A percentile compares a stretch with the other conserved stretches of the same genome.
Conservation (phyloP, 768 basidiomycete species). For the Amanita thiersii region DNA sequence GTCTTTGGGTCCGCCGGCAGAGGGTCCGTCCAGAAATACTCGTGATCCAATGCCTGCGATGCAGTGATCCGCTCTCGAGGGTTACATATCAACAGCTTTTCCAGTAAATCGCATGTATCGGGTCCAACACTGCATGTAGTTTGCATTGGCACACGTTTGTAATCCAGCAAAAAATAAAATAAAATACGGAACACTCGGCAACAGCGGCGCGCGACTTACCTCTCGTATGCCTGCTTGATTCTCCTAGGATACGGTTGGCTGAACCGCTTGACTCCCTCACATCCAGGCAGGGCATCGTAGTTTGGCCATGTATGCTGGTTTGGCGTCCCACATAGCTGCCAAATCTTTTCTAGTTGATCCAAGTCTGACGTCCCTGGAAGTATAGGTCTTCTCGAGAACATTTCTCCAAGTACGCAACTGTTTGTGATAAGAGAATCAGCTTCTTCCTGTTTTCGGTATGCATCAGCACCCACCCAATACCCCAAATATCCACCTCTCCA, state of each 20-base stretch:
- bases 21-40: slow-evolving; percentile 92
- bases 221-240: slow-evolving; percentile 49
- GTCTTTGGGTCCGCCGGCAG: slow-evolving; percentile 78
- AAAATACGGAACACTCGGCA: too few relatives aligned
- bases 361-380: slow-evolving; percentile 82
- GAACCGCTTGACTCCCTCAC: slow-evolving; percentile 71
- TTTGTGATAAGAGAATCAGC: neutral
- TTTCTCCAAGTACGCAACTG: slow-evolving; percentile 95
- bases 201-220: slow-evolving; percentile 32
- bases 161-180: slow-evolving; percentile 10
- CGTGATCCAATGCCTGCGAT: slow-evolving; percentile 78
- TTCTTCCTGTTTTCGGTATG: slow-evolving; percentile 1
- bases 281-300: slow-evolving; percentile 66
- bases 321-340: slow-evolving; percentile 83
- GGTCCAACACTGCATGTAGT: slow-evolving; percentile 44
- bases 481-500: slow-evolving; percentile 96
- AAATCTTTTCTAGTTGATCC: slow-evolving; percentile 90
- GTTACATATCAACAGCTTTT: slow-evolving; percentile 75
- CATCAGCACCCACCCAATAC: slow-evolving; percentile 65
- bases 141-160: slow-evolving; percentile 1
- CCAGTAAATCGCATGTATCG: slow-evolving; percentile 76
- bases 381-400: slow-evolving; percentile 85
- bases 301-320: slow-evolving; percentile 78
- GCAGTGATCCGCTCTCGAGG: slow-evolving; percentile 83
- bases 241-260: slow-evolving; percentile 38